Evolutionary conservation across 148 eudicot species (phyloP), one percentile per base, ranked within the genome.

Genomic region (Rhododendron kiyosumense): DNA sequence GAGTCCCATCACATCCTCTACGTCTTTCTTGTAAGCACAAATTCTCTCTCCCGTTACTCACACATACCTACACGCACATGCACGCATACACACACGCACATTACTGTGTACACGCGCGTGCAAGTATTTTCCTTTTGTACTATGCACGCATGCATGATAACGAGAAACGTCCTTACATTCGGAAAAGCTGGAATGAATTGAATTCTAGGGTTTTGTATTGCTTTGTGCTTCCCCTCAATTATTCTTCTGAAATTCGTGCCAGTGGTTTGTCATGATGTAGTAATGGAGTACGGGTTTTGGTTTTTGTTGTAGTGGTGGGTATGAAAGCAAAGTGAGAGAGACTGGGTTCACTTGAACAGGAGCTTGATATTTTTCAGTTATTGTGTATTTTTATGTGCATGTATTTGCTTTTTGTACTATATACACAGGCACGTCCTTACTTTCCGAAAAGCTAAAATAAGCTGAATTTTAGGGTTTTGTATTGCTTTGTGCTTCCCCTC

Each of bases 141-240:
- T 18, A 43, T 1, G 38, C 3, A 24, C 3, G 71, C 7, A 10
- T 43, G 59, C 57, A 45, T 51, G n/a, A 12, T 7, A 36, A 7
- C 20, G 24, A 61, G 32, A 61, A 61, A 11, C 14, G 30, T 34
- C 41, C 18, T 32, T 52, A 20, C 61, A 41, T 61, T 36, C 32
- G 20, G 84, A 38, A 82, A 61, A 61, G 20, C 32, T 13, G 38
- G 61, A 34, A 12, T 20, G 63, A 82, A 12, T 32, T 17, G 82
- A 80, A 54, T 81, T 81, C 46, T 82, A 82, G 84, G 84, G 85
- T 71, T 84, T 73, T 13, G 26, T 10, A 15, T 32, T 18, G 38
- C 12, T 51, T 80, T 78, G 81, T 45, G 30, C 81, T 78, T 78
- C 26, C 11, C 28, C n/a, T 32, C 28, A 30, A 48, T 67, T 3